These are phyloP conservation scores for Nepenthes gracilis DNA, from an alignment of 148 eudicot genomes.

Conservation along the genomic window DNA sequence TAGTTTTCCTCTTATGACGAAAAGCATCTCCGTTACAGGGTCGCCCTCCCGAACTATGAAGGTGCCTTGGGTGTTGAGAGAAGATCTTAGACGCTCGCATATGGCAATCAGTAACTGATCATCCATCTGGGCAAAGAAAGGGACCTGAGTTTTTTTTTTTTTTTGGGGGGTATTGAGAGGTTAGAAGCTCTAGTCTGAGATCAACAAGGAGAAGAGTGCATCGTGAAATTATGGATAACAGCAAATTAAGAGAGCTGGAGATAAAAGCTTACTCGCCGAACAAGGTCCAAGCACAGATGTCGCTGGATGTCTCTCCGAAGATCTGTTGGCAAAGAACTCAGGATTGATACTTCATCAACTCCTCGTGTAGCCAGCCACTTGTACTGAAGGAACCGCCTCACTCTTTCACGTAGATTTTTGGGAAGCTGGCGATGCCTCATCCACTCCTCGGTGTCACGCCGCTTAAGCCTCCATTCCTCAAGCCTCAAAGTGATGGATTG, in stretches of 20 bases:
- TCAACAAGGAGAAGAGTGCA: not conserved
- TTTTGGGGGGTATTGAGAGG: not conserved
- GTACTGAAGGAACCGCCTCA: conserved; percentile 60
- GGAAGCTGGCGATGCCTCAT: conserved; percentile 90
- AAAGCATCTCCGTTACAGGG: conserved; percentile 64
- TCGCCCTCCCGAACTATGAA: conserved; percentile 69
- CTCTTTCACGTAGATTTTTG: conserved; percentile 42
- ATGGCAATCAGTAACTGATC: conserved; percentile 77
- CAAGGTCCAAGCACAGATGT: conserved; percentile 79
- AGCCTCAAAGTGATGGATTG: conserved; percentile 86
- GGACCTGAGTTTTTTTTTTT: conserved; percentile 32
- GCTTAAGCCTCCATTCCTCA: conserved; percentile 83
- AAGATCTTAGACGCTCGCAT: conserved; percentile 70
- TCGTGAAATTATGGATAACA: not conserved
- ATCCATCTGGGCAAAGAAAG: conserved; percentile 83
- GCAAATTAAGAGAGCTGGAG: not conserved
- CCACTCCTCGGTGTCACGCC: conserved; percentile 90
- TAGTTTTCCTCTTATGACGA: conserved; percentile 46
- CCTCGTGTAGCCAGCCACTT: conserved; percentile 91
- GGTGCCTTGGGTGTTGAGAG: conserved; percentile 56
- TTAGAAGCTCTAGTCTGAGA: not conserved
- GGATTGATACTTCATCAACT: conserved; percentile 66
- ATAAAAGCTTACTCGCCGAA: conserved; percentile 53
- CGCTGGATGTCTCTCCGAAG: conserved; percentile 74
- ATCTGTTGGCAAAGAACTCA: conserved; percentile 59